A percentile compares a stretch with the other conserved stretches of the same genome.
phyloP scores from a whole-genome alignment of 306 rosid species.

The Lupinus albus region DNA sequence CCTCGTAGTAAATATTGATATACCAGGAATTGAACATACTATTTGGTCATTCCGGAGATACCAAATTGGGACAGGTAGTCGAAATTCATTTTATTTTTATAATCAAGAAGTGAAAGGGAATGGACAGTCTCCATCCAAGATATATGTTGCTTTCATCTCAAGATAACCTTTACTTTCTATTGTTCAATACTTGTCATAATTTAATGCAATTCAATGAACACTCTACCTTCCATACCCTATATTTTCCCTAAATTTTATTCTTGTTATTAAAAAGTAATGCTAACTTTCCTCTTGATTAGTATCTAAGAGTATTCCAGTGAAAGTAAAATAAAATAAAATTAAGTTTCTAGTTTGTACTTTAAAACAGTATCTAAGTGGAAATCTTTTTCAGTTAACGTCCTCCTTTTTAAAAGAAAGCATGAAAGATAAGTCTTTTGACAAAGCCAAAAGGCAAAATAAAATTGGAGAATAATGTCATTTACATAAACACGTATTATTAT shows the following conservation, averaged over 20 bases:
- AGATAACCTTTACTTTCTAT: slow-evolving; percentile 33
- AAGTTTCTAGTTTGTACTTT: too few relatives aligned
- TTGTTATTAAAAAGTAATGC: neutral
- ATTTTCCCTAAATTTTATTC: neutral
- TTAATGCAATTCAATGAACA: slow-evolving; percentile 18
- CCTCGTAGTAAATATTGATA: too few relatives aligned
- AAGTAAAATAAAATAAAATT: too few relatives aligned
- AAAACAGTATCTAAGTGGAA: neutral
- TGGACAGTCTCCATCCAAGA: slow-evolving; percentile 27
- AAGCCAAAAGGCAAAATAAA: slow-evolving; percentile 2
- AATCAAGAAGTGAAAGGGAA: slow-evolving; percentile 50
- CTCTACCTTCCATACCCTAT: slow-evolving; percentile 2
- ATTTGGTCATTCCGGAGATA: too few relatives aligned
- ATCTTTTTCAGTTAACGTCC: neutral
- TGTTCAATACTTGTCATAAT: neutral
- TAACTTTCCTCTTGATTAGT: slow-evolving; percentile 27
- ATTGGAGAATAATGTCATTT: neutral
- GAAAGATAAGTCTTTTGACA: neutral
- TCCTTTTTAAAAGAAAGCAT: neutral
- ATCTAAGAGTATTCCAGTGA: too few relatives aligned
- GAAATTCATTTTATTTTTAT: too few relatives aligned
- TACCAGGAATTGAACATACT: too few relatives aligned
- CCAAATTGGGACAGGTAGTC: too few relatives aligned
- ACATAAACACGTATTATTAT: neutral
- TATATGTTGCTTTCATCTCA: slow-evolving; percentile 29